Percentiles rank a stretch among this genome's conserved stretches.
phyloP scores from a whole-genome alignment of 352 stramenopile genomes.

The Globisporangium heterothallicum region DNA sequence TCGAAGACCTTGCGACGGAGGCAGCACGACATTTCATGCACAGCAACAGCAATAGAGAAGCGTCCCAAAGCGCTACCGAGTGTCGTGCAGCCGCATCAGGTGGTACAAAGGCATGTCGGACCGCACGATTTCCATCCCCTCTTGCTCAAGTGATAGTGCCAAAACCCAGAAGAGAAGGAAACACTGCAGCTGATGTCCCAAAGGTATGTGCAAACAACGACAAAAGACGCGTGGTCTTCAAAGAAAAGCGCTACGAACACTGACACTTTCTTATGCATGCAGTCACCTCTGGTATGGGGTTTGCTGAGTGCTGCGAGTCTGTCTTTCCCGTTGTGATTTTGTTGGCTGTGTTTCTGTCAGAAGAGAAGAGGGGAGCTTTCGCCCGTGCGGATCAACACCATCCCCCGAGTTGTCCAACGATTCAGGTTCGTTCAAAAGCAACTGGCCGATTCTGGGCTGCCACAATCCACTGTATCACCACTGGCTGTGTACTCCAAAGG shows the following conservation, averaged over 20 bases:
- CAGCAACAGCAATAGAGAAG: neutral
- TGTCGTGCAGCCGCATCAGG: neutral
- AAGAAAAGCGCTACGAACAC: too few relatives aligned
- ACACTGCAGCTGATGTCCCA: neutral
- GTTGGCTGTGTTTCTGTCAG: neutral
- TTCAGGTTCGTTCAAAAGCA: neutral
- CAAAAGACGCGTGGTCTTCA: neutral
- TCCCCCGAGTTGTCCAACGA: neutral
- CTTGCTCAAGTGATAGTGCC: neutral
- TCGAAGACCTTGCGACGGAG: constrained; percentile 7
- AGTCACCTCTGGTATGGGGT: neutral
- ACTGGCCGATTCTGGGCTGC: too few relatives aligned
- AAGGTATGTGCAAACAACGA: neutral
- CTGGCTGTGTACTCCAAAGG: constrained; percentile 28
- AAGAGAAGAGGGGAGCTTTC: neutral
- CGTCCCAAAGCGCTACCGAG: too few relatives aligned
- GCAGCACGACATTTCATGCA: too few relatives aligned
- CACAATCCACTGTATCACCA: too few relatives aligned
- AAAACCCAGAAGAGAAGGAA: neutral
- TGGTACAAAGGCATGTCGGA: neutral
- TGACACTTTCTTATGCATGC: too few relatives aligned
- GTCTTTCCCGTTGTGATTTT: neutral
- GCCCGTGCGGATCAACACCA: neutral
- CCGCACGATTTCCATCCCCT: neutral
- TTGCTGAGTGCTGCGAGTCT: too few relatives aligned